Conservation (phyloP, 345 rosid genomes). For the Alliaria petiolata region DNA sequence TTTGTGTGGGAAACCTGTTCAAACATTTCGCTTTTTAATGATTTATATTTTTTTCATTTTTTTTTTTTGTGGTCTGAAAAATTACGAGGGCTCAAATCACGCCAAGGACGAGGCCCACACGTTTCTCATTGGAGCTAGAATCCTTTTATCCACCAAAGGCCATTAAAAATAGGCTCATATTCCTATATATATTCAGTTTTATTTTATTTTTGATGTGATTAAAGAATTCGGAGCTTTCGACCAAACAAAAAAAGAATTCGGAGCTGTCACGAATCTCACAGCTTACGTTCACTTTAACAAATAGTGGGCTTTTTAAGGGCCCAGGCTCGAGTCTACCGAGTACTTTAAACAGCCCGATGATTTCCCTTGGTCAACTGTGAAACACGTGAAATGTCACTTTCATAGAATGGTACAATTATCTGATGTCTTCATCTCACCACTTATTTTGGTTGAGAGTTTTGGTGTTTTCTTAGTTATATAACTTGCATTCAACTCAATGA, state of each 20-base stretch:
- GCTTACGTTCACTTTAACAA: neutral
- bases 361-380: neutral
- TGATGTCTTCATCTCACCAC: constrained; percentile 16
- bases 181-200: no score
- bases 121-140: neutral
- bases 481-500: constrained; percentile 2
- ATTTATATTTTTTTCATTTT: no score
- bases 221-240: no score
- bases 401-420: neutral
- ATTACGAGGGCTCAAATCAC: neutral
- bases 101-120: neutral
- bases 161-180: no score
- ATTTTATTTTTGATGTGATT: neutral
- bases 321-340: neutral
- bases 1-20: neutral
- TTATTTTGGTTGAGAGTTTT: neutral
- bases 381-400: constrained; percentile 14
- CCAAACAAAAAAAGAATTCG: no score
- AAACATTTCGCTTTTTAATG: neutral
- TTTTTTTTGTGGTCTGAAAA: no score
- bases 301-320: neutral
- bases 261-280: neutral
- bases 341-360: neutral
- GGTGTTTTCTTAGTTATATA: neutral
- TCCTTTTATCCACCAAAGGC: neutral